Evolutionary conservation across 2,329 filamentous ascomycete species (phyloP).

Genomic region (Alternaria incomplexa): DNA sequence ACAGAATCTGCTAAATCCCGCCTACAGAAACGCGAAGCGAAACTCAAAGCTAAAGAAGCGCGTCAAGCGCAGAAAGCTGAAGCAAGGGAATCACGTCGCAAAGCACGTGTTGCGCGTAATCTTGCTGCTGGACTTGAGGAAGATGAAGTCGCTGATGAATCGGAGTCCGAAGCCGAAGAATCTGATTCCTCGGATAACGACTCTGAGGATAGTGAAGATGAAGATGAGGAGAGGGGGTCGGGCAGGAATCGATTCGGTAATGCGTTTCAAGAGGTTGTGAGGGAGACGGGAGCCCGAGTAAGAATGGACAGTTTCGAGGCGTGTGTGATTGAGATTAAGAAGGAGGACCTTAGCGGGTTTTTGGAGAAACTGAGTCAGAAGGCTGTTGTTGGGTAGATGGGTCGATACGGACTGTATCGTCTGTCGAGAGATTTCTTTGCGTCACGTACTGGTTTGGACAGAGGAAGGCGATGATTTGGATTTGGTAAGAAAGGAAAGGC

Average conservation of each 20-base stretch:
- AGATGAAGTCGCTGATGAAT: slow-evolving; percentile 59
- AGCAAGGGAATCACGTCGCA: slow-evolving; percentile 67
- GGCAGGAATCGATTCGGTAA: slow-evolving; percentile 90
- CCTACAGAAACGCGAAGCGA: slow-evolving; percentile 70
- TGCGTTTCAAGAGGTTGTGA: slow-evolving; percentile 93
- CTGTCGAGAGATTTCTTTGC: neutral
- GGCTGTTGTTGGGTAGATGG: slow-evolving; percentile 68
- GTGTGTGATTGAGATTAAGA: slow-evolving; percentile 96
- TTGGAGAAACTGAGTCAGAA: slow-evolving; percentile 92
- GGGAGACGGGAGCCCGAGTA: slow-evolving; percentile 87
- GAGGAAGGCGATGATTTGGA: neutral
- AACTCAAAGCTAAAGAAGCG: slow-evolving; percentile 61
- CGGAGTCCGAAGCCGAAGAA: slow-evolving; percentile 61
- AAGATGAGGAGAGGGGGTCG: slow-evolving; percentile 70
- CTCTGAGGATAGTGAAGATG: slow-evolving; percentile 48
- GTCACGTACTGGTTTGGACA: neutral
- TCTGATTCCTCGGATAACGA: slow-evolving; percentile 61
- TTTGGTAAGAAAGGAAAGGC: neutral
- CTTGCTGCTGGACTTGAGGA: slow-evolving; percentile 66
- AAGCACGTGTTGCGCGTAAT: slow-evolving; percentile 44
- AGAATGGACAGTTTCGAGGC: slow-evolving; percentile 97
- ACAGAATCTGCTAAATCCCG: slow-evolving; percentile 64
- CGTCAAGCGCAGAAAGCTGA: slow-evolving; percentile 61
- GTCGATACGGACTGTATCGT: no score
- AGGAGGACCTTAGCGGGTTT: slow-evolving; percentile 90